These are phyloP conservation scores for Flaveria floridana DNA, from an alignment of 140 eudicot species.

Conservation along the genomic window DNA sequence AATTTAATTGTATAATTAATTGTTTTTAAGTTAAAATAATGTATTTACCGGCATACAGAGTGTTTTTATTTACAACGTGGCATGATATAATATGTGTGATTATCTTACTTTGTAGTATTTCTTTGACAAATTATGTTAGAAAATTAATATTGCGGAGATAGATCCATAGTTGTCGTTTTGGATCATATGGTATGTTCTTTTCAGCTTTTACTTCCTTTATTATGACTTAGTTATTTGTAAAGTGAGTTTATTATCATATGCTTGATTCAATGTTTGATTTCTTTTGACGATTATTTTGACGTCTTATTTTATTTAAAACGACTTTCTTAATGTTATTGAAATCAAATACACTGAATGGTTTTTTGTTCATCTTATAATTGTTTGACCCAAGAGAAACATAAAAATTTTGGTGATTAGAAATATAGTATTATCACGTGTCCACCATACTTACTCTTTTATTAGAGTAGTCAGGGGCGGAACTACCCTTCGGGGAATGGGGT, in stretches of 20 bases:
- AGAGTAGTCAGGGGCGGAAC: too few relatives aligned
- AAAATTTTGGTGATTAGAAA: too few relatives aligned
- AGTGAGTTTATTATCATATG: background rate
- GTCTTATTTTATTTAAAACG: background rate
- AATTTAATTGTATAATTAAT: background rate
- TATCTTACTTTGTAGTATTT: slow-evolving; percentile 25
- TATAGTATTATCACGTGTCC: too few relatives aligned
- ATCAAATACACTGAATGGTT: background rate
- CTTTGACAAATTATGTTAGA: slow-evolving; percentile 27
- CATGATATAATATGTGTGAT: slow-evolving; percentile 21
- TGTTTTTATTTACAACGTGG: slow-evolving; percentile 24
- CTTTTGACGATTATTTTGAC: background rate
- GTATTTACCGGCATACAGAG: slow-evolving; percentile 19
- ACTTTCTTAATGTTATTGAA: background rate
- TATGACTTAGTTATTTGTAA: background rate
- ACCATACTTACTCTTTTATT: too few relatives aligned
- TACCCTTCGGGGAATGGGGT: too few relatives aligned
- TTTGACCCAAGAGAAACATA: too few relatives aligned
- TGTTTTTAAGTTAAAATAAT: background rate
- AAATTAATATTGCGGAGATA: background rate
- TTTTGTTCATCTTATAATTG: background rate
- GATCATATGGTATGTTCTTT: background rate
- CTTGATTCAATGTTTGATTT: background rate
- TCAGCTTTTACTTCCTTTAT: background rate
- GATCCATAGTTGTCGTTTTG: slow-evolving; percentile 14